Base-by-base conservation (phyloP, 2,329 filamentous ascomycete species). In the Ramichloridium luteum region DNA sequence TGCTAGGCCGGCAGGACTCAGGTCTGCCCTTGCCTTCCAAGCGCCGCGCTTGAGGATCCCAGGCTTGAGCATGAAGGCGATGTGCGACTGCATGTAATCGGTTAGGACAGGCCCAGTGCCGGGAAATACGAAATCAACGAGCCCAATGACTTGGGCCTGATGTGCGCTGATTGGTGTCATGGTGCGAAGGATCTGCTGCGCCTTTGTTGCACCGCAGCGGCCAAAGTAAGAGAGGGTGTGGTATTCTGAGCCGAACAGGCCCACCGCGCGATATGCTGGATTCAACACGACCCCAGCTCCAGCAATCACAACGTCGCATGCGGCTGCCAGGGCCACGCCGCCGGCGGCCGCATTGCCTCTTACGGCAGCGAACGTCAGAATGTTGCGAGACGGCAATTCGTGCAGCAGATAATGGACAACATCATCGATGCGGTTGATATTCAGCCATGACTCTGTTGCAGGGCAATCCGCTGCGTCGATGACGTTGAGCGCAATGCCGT, bases 351-450 rank as follows among this genome's bases (percentile, higher is more conserved):
- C 58, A 29, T 62, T 62, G 12, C 59, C 59, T 13, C 59, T 46
- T 6, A 61, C 37, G 4, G 55, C 58, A 13, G 59, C 56, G 4
- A 61, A 40, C 4, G 59, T 61, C 16, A 52, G 41, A 32, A 62
- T 56, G 28, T 46, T 46, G 4, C 48, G 46, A 11, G 39, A 31
- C 2, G 58, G 55, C 17, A 62, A 55, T 10, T 58, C 54, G 16
- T 57, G 48, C 4, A 62, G 43, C 1, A 62, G 39, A 27, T 54
- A 50, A 28, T 59, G 46, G 1, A 60, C 52, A 10, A 61, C 53
- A 37, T 61, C 58, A 35, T 62, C 49, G 41, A 62, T 62, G 31
- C 57, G 54, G 37, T 61, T 62, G 53, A 62, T 62, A 43, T 61
- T 62, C 25, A 50, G 44, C 58, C 58, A 62, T 5, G 59, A 61